A percentile compares a stretch with the other conserved stretches of the same genome.
These are phyloP conservation scores for Fusarium nygamai DNA, from an alignment of 2,329 filamentous ascomycete genomes.

Conservation along the genomic window DNA sequence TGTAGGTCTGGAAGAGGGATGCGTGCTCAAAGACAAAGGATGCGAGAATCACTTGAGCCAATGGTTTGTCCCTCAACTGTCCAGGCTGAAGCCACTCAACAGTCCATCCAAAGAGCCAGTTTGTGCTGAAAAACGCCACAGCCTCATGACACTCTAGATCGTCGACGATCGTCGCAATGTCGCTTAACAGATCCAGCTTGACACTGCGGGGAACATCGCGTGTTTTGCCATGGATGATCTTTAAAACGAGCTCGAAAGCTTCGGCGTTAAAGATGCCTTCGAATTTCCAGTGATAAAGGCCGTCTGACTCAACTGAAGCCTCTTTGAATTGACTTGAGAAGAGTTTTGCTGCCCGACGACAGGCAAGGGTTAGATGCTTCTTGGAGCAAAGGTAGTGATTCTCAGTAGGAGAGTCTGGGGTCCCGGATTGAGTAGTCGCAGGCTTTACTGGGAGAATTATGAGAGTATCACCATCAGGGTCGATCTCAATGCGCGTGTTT, in stretches of 20 bases:
- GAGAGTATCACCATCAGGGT: neutral
- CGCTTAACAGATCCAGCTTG: accelerated
- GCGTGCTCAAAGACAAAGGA: neutral
- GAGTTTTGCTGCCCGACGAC: neutral
- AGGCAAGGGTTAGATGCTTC: neutral
- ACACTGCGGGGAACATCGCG: accelerated
- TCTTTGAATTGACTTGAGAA: neutral
- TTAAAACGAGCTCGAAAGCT: neutral
- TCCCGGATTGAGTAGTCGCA: accelerated
- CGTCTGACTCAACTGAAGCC: neutral
- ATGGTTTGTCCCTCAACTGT: neutral
- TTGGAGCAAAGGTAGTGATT: neutral
- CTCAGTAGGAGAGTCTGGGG: accelerated
- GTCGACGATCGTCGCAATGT: neutral
- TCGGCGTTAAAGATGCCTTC: accelerated
- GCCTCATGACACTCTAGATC: neutral
- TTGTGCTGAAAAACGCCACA: accelerated
- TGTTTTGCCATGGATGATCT: neutral
- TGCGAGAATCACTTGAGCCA: neutral
- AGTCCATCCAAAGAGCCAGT: neutral
- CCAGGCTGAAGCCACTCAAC: neutral
- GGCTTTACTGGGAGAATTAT: accelerated
- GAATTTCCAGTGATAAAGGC: neutral
- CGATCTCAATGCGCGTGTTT: neutral
- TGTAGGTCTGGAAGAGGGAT: neutral